A percentile compares a stretch with the other conserved stretches of the same genome.
Conservation (phyloP, 345 rosid species). For the Acer saccharum region DNA sequence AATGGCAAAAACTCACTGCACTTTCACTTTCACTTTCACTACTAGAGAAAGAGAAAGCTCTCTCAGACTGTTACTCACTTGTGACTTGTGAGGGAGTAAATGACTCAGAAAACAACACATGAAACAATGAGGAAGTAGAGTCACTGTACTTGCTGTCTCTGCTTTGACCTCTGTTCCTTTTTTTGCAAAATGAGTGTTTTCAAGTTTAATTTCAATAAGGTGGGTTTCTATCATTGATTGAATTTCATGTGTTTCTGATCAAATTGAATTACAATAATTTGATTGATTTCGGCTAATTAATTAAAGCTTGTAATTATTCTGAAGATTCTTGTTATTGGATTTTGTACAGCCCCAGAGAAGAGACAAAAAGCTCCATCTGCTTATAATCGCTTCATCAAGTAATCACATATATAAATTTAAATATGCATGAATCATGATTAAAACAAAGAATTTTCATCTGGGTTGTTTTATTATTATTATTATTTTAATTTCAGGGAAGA, state of each 20-base stretch:
- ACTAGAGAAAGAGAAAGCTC: conserved; percentile 19
- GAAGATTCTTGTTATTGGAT: background rate
- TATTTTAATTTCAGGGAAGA: conserved; percentile 64
- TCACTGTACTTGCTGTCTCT: too few species aligned
- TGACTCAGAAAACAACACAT: too few species aligned
- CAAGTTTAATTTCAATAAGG: too few species aligned
- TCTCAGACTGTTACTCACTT: background rate
- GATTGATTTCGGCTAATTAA: background rate
- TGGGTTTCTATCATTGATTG: too few species aligned
- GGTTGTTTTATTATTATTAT: conserved; percentile 5
- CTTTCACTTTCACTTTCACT: conserved; percentile 70
- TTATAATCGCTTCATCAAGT: conserved; percentile 96
- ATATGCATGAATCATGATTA: background rate
- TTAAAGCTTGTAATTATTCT: background rate
- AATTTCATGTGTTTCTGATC: background rate
- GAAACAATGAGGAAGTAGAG: too few species aligned
- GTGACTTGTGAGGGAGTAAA: background rate
- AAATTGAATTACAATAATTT: background rate
- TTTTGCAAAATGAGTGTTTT: too few species aligned
- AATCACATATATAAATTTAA: conserved; percentile 12
- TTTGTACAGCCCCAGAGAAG: conserved; percentile 84
- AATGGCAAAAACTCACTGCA: conserved; percentile 48
- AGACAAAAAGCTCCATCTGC: conserved; percentile 98
- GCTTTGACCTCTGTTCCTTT: too few species aligned
- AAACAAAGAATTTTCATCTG: conserved; percentile 3